Percentiles rank a stretch among this genome's conserved stretches.
Conservation (phyloP, 176 grass and related monocot genomes). For the Poa annua region DNA sequence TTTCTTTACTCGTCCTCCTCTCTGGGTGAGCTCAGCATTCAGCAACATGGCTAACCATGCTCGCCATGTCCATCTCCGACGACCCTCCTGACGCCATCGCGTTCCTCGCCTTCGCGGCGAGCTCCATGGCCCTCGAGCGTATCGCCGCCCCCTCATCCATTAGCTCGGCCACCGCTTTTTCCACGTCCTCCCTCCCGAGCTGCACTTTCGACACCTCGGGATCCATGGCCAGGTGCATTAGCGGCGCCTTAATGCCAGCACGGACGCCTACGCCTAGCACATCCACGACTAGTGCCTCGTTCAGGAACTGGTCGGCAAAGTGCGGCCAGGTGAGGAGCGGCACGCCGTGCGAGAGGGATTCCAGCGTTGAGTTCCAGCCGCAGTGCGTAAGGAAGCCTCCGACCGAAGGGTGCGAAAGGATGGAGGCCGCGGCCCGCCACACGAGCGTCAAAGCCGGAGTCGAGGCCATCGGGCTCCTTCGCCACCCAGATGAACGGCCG, state of each 20-base stretch:
- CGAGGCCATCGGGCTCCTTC: slow-evolving; percentile 27
- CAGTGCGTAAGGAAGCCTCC: slow-evolving; percentile 82
- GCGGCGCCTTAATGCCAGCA: slow-evolving; percentile 28
- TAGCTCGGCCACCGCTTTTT: slow-evolving; percentile 22
- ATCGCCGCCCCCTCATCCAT: slow-evolving; percentile 44
- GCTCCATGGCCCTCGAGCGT: slow-evolving; percentile 28
- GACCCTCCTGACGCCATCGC: slow-evolving; percentile 48
- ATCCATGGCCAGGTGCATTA: not conserved
- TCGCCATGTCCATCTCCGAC: slow-evolving; percentile 27
- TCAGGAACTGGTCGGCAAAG: slow-evolving; percentile 62
- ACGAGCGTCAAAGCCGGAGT: slow-evolving; percentile 28
- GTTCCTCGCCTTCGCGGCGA: not conserved
- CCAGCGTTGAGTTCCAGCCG: slow-evolving; percentile 79
- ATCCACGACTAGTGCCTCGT: slow-evolving; percentile 51
- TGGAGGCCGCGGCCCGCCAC: slow-evolving; percentile 37
- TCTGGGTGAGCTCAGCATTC: not conserved
- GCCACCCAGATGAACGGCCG: slow-evolving; percentile 54
- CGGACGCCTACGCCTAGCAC: slow-evolving; percentile 46
- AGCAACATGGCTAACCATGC: not conserved
- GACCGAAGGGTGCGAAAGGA: slow-evolving; percentile 49
- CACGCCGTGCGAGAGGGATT: slow-evolving; percentile 47
- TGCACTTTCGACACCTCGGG: not conserved
- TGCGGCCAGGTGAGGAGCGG: slow-evolving; percentile 23
- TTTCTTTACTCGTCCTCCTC: not conserved
- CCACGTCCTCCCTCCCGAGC: slow-evolving; percentile 36